Percentiles rank a stretch among this genome's conserved stretches.
phyloP scores from a whole-genome alignment of 2,329 filamentous ascomycete species.

The Setomelanomma holmii region DNA sequence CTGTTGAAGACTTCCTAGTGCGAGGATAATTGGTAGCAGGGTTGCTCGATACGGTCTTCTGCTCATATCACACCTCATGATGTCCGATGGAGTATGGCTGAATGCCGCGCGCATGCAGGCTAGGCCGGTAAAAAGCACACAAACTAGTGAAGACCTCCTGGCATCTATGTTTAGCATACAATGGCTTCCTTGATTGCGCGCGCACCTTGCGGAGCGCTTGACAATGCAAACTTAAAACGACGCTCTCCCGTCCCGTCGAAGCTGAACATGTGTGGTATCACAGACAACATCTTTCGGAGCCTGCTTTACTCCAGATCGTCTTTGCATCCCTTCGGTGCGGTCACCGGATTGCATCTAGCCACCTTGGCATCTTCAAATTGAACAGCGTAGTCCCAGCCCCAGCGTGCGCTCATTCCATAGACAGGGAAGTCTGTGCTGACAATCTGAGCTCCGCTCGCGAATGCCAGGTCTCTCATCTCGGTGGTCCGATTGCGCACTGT shows the following conservation, averaged over 20 bases:
- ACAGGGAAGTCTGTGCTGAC: conserved; percentile 59
- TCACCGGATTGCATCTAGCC: conserved; percentile 49
- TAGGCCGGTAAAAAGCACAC: no score
- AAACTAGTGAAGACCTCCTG: no score
- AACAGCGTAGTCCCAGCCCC: conserved; percentile 57
- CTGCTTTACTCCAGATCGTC: conserved; percentile 24
- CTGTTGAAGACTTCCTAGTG: background rate
- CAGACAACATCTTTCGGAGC: background rate
- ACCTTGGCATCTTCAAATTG: conserved; percentile 36
- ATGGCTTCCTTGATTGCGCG: no score
- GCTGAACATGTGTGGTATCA: background rate
- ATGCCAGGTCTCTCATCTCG: conserved; percentile 53
- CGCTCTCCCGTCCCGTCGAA: background rate
- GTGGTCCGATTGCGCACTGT: conserved; percentile 53
- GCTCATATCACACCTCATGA: no score
- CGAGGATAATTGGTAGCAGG: background rate
- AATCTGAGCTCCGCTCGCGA: conserved; percentile 58
- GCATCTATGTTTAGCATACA: no score
- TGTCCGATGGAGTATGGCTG: no score
- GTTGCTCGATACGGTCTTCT: no score
- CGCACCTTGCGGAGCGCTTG: no score
- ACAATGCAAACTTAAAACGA: no score
- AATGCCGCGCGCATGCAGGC: no score
- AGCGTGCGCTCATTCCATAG: conserved; percentile 57
- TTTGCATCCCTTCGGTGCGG: conserved; percentile 45